Evolutionary conservation across 345 rosid genomes (phyloP), one percentile per base, ranked within the genome.

Genomic region (Acer negundo): DNA sequence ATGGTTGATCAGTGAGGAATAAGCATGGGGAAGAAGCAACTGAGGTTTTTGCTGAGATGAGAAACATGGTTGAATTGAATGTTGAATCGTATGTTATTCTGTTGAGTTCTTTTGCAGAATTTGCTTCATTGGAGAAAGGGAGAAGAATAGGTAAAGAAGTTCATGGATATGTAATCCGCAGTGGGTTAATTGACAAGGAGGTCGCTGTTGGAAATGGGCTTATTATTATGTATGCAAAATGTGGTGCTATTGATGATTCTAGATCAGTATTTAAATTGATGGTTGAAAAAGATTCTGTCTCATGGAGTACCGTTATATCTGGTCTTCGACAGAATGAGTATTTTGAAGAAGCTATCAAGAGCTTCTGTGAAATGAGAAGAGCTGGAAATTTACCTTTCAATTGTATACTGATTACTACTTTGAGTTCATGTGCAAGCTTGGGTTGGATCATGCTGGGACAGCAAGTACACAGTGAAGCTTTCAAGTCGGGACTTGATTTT

Each of bases 141-240:
- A 85, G 81, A 77, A 88, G 81, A 78, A 93, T 87, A 75, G 98
- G 98, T 68, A 88, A 84, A 85, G 97, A 89, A 87, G 93, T 93
- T 78, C 98, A 95, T 78, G 97, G 91, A 70, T 79, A 85, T 87
- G 80, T 83, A n/a, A 75, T 86, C 16, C 87, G 94, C 66, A 84
- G 84, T 38, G 93, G 91, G 61, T 83, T 90, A 78, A 80, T 72
- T 72, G 85, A 85, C 40, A 53, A 35, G 7, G 83, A 84, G 82
- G 86, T 87, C 77, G 85, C 90, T 15, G 76, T 92, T 77, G 97
- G 92, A 46, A 95, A 95, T 84, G 95, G 93, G 40, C 93, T 95
- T 70, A 85, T 92, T 70, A 93, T 87, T 80, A 90, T 95, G 98
- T 92, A 95, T 28, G 31, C 31, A 28, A 28, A 28, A 28, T 28